phyloP scores from a whole-genome alignment of 441 rosid species.

The Populus hybrid region DNA sequence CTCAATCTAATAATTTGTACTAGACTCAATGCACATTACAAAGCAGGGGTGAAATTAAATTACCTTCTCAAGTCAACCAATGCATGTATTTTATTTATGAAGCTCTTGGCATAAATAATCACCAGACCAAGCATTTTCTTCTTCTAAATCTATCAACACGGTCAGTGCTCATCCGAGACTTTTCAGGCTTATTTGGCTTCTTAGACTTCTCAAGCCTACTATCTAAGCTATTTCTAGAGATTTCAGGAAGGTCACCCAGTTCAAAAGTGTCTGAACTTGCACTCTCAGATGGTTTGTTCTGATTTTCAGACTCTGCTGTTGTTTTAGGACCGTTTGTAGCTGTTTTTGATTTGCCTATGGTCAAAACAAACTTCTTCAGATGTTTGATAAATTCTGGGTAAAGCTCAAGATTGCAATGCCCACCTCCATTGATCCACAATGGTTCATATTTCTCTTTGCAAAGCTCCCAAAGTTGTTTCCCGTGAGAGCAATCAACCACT shows the following conservation, averaged over 20 bases:
- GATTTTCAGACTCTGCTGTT: slow-evolving; percentile 40
- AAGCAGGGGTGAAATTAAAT: slow-evolving; percentile 16
- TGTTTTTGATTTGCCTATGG: slow-evolving; percentile 55
- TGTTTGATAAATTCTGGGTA: slow-evolving; percentile 82
- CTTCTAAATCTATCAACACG: slow-evolving; percentile 70
- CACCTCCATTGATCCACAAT: slow-evolving; percentile 82
- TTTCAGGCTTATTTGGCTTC: slow-evolving; percentile 75
- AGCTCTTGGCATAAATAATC: slow-evolving; percentile 32
- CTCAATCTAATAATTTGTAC: slow-evolving; percentile 21
- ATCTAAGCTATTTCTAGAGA: slow-evolving; percentile 90
- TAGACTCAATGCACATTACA: slow-evolving; percentile 21
- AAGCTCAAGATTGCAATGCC: slow-evolving; percentile 87
- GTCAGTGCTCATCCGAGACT: slow-evolving; percentile 92
- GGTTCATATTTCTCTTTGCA: slow-evolving; percentile 86
- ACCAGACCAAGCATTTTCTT: slow-evolving; percentile 71
- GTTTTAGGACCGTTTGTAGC: slow-evolving; percentile 35
- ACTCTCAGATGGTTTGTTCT: slow-evolving; percentile 40
- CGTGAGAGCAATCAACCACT: slow-evolving; percentile 86
- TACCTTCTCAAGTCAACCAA: slow-evolving; percentile 23
- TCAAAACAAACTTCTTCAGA: slow-evolving; percentile 65
- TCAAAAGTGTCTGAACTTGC: slow-evolving; percentile 58
- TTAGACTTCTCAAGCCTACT: slow-evolving; percentile 75
- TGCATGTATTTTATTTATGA: slow-evolving; percentile 27
- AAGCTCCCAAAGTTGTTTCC: slow-evolving; percentile 82
- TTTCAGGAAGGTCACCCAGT: slow-evolving; percentile 57